Conservation (phyloP, 2,329 filamentous ascomycete genomes). For the Claviceps quebecensis region DNA sequence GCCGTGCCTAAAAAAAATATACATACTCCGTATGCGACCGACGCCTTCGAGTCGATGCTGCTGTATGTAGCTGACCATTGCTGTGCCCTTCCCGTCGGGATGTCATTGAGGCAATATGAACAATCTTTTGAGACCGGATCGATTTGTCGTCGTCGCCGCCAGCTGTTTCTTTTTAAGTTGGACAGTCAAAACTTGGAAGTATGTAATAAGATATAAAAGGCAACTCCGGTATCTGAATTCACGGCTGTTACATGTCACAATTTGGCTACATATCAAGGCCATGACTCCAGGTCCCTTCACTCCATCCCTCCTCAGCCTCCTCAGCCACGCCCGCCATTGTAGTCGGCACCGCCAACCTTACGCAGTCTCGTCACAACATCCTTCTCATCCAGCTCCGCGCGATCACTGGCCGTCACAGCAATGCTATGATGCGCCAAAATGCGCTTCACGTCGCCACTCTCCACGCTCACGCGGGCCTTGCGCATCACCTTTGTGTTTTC, state of each 20-base stretch:
- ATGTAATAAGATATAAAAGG: neutral
- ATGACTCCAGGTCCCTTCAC: neutral
- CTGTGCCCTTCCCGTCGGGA: too few relatives aligned
- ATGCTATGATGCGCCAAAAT: slow-evolving; percentile 52
- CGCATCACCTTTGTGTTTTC: slow-evolving; percentile 52
- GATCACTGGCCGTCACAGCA: slow-evolving; percentile 47
- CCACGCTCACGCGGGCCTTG: slow-evolving; percentile 53
- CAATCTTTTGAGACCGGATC: too few relatives aligned
- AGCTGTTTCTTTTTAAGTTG: too few relatives aligned
- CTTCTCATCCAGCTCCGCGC: slow-evolving; percentile 44
- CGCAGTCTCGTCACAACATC: slow-evolving; percentile 47
- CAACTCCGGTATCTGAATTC: neutral
- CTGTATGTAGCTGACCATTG: too few relatives aligned
- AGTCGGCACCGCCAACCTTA: slow-evolving; percentile 56
- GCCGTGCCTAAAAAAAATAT: too few relatives aligned
- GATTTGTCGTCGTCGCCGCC: too few relatives aligned
- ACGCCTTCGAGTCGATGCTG: too few relatives aligned
- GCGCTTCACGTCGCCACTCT: slow-evolving; percentile 51
- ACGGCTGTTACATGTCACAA: neutral
- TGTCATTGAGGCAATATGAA: too few relatives aligned
- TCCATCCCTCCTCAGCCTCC: neutral
- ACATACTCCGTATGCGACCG: too few relatives aligned
- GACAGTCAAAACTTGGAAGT: too few relatives aligned
- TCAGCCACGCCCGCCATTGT: slow-evolving; percentile 49
- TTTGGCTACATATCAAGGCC: neutral